These are phyloP conservation scores for Zasmidium cellare DNA, from an alignment of 2,329 filamentous ascomycete genomes.

Conservation along the genomic window DNA sequence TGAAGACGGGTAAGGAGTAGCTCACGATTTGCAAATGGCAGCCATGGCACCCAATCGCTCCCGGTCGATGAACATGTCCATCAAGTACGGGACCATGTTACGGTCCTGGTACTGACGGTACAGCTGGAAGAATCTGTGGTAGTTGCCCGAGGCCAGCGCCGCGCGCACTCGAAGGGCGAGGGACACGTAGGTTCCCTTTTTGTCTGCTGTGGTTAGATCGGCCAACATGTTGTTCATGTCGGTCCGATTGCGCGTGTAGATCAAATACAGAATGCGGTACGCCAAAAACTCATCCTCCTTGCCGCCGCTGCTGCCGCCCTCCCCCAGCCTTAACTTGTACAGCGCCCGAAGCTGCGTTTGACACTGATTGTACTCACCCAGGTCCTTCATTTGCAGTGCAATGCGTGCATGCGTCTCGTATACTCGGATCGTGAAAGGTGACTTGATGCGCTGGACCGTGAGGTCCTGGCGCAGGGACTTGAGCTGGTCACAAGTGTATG, in stretches of 20 bases:
- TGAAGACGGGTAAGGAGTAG: conserved; percentile 28
- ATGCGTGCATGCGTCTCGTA: conserved; percentile 98
- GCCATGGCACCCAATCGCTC: conserved; percentile 89
- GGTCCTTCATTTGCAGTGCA: conserved; percentile 94
- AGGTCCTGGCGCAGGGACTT: conserved; percentile 97
- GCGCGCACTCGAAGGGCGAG: conserved; percentile 91
- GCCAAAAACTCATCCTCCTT: conserved; percentile 96
- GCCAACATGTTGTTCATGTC: conserved; percentile 97
- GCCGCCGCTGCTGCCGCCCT: conserved; percentile 67
- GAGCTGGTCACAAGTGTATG: conserved; percentile 98
- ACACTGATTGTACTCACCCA: conserved; percentile 99
- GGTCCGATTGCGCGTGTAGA: conserved; percentile 96
- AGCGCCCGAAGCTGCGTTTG: conserved; percentile 94
- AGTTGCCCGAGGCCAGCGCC: conserved; percentile 88
- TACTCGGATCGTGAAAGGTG: conserved; percentile 91
- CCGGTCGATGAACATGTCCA: conserved; percentile 98
- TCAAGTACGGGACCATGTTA: conserved; percentile 89
- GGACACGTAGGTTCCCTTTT: conserved; percentile 78
- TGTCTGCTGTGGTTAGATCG: conserved; percentile 98
- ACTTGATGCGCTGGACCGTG: conserved; percentile 95
- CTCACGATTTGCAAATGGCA: conserved; percentile 93
- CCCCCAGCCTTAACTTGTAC: conserved; percentile 83
- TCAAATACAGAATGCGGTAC: conserved; percentile 99
- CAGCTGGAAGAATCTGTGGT: conserved; percentile 95
- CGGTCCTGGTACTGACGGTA: conserved; percentile 77